These are phyloP conservation scores for Plantago coronopus DNA, from an alignment of 305 asterid species.

Conservation along the genomic window DNA sequence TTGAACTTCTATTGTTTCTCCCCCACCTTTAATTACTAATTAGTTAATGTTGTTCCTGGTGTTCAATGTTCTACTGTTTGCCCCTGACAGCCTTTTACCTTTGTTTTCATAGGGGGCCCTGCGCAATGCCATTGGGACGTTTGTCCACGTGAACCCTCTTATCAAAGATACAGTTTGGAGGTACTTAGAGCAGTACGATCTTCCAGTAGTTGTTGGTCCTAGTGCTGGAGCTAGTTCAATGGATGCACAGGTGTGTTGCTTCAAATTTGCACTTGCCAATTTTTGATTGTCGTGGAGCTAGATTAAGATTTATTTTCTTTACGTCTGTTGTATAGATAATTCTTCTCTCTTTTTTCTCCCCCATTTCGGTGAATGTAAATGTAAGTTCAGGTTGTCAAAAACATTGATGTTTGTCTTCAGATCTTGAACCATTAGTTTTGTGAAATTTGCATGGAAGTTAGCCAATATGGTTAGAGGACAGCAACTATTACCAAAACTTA, in stretches of 20 bases:
- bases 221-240: constrained; percentile 47
- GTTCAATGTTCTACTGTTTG: constrained; percentile 19
- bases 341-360: background rate
- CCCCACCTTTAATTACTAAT: constrained; percentile 16
- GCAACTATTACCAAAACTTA: no score
- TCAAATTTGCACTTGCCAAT: constrained; percentile 8
- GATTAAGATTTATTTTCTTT: constrained; percentile 1
- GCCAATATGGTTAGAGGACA: no score
- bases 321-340: constrained; percentile 4
- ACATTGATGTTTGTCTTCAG: no score
- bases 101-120: constrained; percentile 66
- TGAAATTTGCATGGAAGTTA: no score
- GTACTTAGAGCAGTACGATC: constrained; percentile 87
- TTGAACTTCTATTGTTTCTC: constrained; percentile 18
- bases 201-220: constrained; percentile 87
- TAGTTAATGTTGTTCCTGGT: constrained; percentile 17
- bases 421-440: no score
- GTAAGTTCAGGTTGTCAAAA: no score
- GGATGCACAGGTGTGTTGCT: constrained; percentile 60
- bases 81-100: constrained; percentile 23
- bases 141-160: constrained; percentile 72
- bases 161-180: constrained; percentile 90
- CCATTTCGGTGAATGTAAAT: no score
- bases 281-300: constrained; percentile 6
- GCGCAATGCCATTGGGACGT: constrained; percentile 74